phyloP scores from a whole-genome alignment of 1,284 basidiomycete species.

The Irpex lacteus region DNA sequence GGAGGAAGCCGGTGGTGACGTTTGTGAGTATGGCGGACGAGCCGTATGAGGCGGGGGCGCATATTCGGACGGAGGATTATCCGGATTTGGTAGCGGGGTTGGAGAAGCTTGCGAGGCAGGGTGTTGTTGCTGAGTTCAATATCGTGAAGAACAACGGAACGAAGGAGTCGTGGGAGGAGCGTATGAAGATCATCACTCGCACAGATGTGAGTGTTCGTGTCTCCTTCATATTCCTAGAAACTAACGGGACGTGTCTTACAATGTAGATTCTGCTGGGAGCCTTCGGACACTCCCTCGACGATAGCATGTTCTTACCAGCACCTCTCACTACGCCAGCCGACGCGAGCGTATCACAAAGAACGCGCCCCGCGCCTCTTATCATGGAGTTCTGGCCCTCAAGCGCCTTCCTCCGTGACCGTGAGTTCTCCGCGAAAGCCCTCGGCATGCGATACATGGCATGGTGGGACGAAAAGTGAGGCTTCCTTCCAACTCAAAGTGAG shows the following conservation, averaged over 20 bases:
- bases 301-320: constrained; percentile 70
- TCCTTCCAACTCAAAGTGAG: not conserved
- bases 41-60: constrained; percentile 40
- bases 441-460: constrained; percentile 76
- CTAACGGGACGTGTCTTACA: not conserved
- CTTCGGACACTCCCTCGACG: constrained; percentile 70
- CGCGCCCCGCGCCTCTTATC: constrained; percentile 30
- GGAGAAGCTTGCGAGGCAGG: constrained; percentile 48
- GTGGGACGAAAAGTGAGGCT: constrained; percentile 54
- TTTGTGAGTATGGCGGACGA: constrained; percentile 70
- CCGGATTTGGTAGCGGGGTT: constrained; percentile 48
- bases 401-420: constrained; percentile 71
- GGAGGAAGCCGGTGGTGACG: constrained; percentile 55
- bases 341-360: constrained; percentile 3
- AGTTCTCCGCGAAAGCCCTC: constrained; percentile 58
- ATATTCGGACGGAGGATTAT: constrained; percentile 49
- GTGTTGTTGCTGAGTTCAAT: constrained; percentile 62
- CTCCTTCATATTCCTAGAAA: not conserved
- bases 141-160: constrained; percentile 54
- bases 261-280: constrained; percentile 71
- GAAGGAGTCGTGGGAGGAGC: constrained; percentile 43
- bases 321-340: constrained; percentile 31
- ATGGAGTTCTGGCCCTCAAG: constrained; percentile 81
- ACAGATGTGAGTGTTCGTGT: constrained; percentile 57
- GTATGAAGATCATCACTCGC: constrained; percentile 65